Conservation (phyloP, 495 filamentous ascomycete genomes). For the Penicillium subrubescens region DNA sequence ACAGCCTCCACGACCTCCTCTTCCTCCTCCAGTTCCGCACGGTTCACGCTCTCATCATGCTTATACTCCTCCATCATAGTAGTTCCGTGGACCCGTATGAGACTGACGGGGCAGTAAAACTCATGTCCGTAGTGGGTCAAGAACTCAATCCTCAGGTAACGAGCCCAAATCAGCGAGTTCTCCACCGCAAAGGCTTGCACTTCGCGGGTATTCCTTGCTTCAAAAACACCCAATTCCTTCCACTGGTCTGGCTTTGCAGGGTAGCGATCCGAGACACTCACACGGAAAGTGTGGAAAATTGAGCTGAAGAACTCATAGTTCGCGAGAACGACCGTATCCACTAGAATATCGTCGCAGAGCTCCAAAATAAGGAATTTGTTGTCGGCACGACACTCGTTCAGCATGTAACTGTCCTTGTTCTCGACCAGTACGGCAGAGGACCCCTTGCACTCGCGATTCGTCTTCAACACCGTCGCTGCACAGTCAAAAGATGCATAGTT, state of each 20-base stretch:
- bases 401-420: constrained; percentile 98
- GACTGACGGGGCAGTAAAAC: constrained; percentile 90
- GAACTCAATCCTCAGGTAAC: constrained; percentile 89
- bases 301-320: constrained; percentile 99
- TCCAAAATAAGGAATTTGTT: constrained; percentile 96
- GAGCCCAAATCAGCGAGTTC: constrained; percentile 92
- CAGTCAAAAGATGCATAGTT: constrained; percentile 98
- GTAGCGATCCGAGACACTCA: constrained; percentile 91
- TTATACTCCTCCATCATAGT: constrained; percentile 95
- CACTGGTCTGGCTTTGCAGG: constrained; percentile 91
- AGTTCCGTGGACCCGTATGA: constrained; percentile 90
- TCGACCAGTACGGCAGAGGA: constrained; percentile 86
- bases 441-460: constrained; percentile 79
- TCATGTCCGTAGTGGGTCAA: constrained; percentile 93
- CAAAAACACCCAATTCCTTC: constrained; percentile 84
- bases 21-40: constrained; percentile 54
- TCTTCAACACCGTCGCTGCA: constrained; percentile 90
- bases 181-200: constrained; percentile 92
- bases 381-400: constrained; percentile 81
- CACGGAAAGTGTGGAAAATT: constrained; percentile 86
- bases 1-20: constrained; percentile 22
- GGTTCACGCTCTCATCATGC: constrained; percentile 68
- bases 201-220: constrained; percentile 87
- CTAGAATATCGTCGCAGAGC: constrained; percentile 85
- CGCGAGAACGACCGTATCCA: constrained; percentile 93